Evolutionary conservation across 768 basidiomycete species (phyloP).

Genomic region (Myochromella boudieri): DNA sequence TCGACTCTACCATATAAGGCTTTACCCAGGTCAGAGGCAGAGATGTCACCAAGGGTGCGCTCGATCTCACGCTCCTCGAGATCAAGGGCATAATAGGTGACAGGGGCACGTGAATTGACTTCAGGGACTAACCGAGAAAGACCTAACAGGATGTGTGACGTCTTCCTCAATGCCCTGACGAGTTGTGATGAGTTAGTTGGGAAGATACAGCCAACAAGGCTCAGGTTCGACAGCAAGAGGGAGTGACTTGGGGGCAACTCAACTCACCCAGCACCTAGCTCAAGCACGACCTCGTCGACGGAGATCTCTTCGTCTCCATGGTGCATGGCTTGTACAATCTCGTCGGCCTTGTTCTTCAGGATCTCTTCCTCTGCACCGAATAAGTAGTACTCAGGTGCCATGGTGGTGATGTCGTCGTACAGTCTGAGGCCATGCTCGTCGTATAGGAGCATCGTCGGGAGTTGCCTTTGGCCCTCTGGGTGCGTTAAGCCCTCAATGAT

Average conservation of each 20-base stretch:
- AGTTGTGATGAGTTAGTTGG: conserved; percentile 1
- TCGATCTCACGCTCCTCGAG: conserved; percentile 85
- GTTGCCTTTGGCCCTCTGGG: conserved; percentile 52
- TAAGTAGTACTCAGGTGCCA: conserved; percentile 83
- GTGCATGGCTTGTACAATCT: conserved; percentile 79
- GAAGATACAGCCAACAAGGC: background rate
- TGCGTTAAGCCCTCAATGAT: conserved; percentile 57
- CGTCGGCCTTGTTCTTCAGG: conserved; percentile 64
- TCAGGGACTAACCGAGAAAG: conserved; percentile 55
- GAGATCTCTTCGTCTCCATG: conserved; percentile 30
- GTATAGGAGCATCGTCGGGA: conserved; percentile 87
- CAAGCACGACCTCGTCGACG: conserved; percentile 66
- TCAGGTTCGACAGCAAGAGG: background rate
- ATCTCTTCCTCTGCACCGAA: conserved; percentile 89
- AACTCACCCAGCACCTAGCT: conserved; percentile 92
- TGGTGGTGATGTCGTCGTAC: conserved; percentile 83
- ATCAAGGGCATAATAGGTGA: conserved; percentile 91
- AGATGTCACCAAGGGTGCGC: conserved; percentile 72
- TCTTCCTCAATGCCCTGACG: conserved; percentile 80
- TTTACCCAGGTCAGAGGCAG: conserved; percentile 59
- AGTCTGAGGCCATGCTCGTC: conserved; percentile 82
- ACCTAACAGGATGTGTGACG: conserved; percentile 77
- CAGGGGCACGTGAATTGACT: conserved; percentile 39
- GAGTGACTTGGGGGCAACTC: background rate
- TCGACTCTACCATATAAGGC: conserved; percentile 69